Evolutionary conservation across 208 protist species (phyloP), one percentile per base, ranked within the genome.

Genomic region (Leptomonas seymouri): DNA sequence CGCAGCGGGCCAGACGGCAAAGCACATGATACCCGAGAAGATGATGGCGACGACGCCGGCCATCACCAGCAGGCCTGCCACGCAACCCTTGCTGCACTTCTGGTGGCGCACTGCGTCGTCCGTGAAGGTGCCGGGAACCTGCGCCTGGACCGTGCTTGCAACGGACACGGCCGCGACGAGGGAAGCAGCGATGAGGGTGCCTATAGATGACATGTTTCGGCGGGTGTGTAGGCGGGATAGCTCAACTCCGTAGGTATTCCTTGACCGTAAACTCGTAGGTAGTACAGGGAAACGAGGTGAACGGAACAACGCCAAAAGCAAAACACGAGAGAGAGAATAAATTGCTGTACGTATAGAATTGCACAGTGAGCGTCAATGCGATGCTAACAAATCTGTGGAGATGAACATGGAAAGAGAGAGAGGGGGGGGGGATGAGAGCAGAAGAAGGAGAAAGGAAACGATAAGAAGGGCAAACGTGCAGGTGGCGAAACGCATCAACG

Each of bases 81-180:
- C 67, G 58, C 84, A 89, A 46, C 84, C 84, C 48, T 69, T 73
- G 49, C 76, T 75, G 80, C 84, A 89, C 65, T 60, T 85, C 71
- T 80, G 73, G n/a, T 61, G 36, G 28, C 63, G 53, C 15, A 83
- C 67, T 12, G 30, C 41, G 16, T 12, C 66, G 5, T 58, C 21
- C 16, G 46, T 60, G 60, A 64, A 53, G 49, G 27, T 25, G 39
- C 62, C 78, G 34, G 65, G 62, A 16, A 27, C 21, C 15, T 34
- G 16, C 23, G 57, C 65, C 18, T 28, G 25, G 27, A 65, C 64
- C 12, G 44, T 9, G 41, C 51, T 56, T 30, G 28, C 42, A 49
- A 77, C 48, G 39, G 53, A 55, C 58, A 67, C 45, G 18, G 67
- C 64, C 28, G 49, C 60, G 25, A 75, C 28, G 21, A 67, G 18